Evolutionary conservation across 192 early-diverging fungal genomes (phyloP).

Genomic region (Backusella australiensis): DNA sequence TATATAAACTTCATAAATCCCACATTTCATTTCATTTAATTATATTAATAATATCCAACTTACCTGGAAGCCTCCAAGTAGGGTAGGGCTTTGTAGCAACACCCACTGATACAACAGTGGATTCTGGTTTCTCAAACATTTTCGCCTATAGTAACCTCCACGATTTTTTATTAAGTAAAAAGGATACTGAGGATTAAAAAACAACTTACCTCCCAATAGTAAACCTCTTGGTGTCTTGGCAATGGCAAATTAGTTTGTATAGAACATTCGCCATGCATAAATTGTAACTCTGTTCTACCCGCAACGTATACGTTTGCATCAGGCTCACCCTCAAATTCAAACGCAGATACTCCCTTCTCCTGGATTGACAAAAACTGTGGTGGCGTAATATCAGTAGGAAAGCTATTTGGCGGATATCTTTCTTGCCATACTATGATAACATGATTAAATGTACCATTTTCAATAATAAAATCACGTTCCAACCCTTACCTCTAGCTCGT

Average conservation of each 20-base stretch:
- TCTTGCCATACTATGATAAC: slow-evolving; percentile 59
- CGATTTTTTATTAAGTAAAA: neutral
- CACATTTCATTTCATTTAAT: neutral
- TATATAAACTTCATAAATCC: slow-evolving; percentile 4
- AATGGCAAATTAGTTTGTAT: slow-evolving; percentile 80
- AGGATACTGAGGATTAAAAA: neutral
- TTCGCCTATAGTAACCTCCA: slow-evolving; percentile 18
- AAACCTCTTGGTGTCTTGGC: slow-evolving; percentile 76
- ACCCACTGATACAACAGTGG: slow-evolving; percentile 47
- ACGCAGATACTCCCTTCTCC: slow-evolving; percentile 80
- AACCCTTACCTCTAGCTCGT: slow-evolving; percentile 34
- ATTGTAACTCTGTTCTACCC: slow-evolving; percentile 74
- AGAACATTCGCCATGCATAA: slow-evolving; percentile 69
- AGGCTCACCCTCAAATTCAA: slow-evolving; percentile 74
- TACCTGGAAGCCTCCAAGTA: slow-evolving; percentile 44
- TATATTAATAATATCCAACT: neutral
- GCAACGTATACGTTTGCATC: slow-evolving; percentile 63
- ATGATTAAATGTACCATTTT: neutral
- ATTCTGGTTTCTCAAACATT: slow-evolving; percentile 36
- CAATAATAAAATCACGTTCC: neutral
- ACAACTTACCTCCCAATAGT: slow-evolving; percentile 67
- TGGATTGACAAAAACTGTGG: slow-evolving; percentile 75
- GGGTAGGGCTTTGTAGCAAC: slow-evolving; percentile 49
- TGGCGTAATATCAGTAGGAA: slow-evolving; percentile 70
- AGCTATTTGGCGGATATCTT: slow-evolving; percentile 67